A percentile compares a stretch with the other conserved stretches of the same genome.
phyloP scores from a whole-genome alignment of 129 eudicot species.

The Deinandra increscens region DNA sequence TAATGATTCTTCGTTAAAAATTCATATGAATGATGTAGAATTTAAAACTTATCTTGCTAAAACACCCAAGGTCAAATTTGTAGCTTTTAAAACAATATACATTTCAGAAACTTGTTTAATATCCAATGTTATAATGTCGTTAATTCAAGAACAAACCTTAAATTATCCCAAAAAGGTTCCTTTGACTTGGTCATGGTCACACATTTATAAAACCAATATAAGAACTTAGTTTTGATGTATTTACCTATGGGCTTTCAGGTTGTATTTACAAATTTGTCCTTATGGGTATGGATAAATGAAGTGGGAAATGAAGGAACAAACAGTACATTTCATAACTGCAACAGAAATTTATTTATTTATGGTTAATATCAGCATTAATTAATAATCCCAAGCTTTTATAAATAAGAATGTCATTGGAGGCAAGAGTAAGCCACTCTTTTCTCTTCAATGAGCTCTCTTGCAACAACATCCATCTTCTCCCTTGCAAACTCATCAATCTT shows the following conservation, averaged over 20 bases:
- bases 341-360: background rate
- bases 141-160: too few relatives aligned
- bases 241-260: background rate
- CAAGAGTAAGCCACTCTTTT: conserved; percentile 69
- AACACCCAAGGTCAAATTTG: too few relatives aligned
- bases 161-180: too few relatives aligned
- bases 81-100: too few relatives aligned
- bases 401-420: conserved; percentile 37
- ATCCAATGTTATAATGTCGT: too few relatives aligned
- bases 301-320: conserved; percentile 4
- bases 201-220: too few relatives aligned
- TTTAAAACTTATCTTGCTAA: too few relatives aligned
- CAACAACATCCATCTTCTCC: conserved; percentile 67
- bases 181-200: too few relatives aligned
- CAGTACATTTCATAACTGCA: conserved; percentile 3
- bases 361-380: conserved; percentile 15
- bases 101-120: too few relatives aligned
- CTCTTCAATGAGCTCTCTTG: conserved; percentile 69
- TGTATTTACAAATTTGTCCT: background rate
- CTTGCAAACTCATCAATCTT: conserved; percentile 70
- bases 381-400: conserved; percentile 5
- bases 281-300: background rate
- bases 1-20: too few relatives aligned
- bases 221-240: background rate
- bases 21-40: too few relatives aligned